Evolutionary conservation across 768 basidiomycete genomes (phyloP), one percentile per base, ranked within the genome.

Genomic region (Pholiota conissans): DNA sequence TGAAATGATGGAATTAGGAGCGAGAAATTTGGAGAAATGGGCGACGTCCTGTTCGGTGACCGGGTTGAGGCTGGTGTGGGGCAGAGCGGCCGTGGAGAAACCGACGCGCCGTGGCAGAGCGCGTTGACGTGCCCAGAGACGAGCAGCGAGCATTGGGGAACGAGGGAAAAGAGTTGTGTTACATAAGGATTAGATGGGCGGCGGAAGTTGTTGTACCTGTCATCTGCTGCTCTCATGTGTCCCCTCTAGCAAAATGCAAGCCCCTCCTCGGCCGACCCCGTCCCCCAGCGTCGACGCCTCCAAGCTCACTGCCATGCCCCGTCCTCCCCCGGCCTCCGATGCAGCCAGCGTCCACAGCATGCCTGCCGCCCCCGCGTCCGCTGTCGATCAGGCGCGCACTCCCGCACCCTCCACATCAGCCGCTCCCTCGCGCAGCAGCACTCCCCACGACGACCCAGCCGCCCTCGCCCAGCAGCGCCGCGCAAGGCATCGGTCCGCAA

Each of bases 1-100:
- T 18, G 91, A 87, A 14, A 93, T 74, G 53, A 93, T 82, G 29
- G 88, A 80, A 4, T 82, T 75, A 0, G 79, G 72, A 0, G 87
- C 77, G 6, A 93, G 82, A 52, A 92, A 76, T 52, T 76, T 76
- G n/a, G 84, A 66, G 69, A 93, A 89, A 67, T 90, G 83, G 6
- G 79, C 79, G 49, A 91, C 65, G 67, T 93, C 90, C 5, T 81
- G 69, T 30, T 76, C 69, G 0, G 79, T 78, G 57, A 89, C 80
- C 14, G 85, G 63, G 62, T 76, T 80, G 42, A 86, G 71, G 54
- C 66, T 68, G 4, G 67, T 50, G 10, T 51, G 47, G 24, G 72
- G 57, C 51, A 63, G 56, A 4, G 56, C 67, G 9, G 62, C 67
- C 30, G 68, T 63, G 9, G 68, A 69, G 56, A 65, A 62, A 28